Conservation (phyloP, 768 basidiomycete species). For the Rhizopogon vulgaris region DNA sequence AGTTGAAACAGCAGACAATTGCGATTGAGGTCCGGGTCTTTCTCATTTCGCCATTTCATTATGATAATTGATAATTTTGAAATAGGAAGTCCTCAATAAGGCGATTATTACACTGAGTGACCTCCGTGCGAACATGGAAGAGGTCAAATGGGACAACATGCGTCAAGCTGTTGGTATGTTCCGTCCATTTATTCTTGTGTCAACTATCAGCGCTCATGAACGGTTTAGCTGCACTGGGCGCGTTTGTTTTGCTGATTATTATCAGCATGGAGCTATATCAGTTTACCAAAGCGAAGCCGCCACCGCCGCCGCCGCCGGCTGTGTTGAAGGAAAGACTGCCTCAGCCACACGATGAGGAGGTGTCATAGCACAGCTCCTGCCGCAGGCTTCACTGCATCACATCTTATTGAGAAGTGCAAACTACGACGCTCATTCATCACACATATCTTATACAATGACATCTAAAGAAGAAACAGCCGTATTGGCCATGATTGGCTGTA, state of each 20-base stretch:
- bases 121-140: constrained; percentile 74
- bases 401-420: not conserved
- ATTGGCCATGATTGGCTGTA: constrained; percentile 2
- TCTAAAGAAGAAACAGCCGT: not conserved
- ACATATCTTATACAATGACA: constrained; percentile 12
- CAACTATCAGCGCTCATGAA: constrained; percentile 1
- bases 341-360: constrained; percentile 2
- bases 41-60: not conserved
- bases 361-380: constrained; percentile 10
- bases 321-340: not conserved
- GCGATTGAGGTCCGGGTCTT: constrained; percentile 59
- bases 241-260: constrained; percentile 65
- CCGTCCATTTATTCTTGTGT: not conserved
- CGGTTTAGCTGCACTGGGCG: constrained; percentile 50
- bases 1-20: constrained; percentile 81
- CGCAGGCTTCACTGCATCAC: not conserved
- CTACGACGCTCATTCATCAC: constrained; percentile 1
- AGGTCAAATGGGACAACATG: constrained; percentile 87
- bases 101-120: constrained; percentile 70
- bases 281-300: constrained; percentile 31
- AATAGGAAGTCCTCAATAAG: constrained; percentile 70
- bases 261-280: constrained; percentile 60
- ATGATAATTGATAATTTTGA: not conserved
- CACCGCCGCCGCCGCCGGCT: constrained; percentile 12
- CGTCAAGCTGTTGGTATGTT: constrained; percentile 70